A percentile compares a stretch with the other conserved stretches of the same genome.
These are phyloP conservation scores for Moringa oleifera DNA, from an alignment of 345 rosid species.

Conservation along the genomic window DNA sequence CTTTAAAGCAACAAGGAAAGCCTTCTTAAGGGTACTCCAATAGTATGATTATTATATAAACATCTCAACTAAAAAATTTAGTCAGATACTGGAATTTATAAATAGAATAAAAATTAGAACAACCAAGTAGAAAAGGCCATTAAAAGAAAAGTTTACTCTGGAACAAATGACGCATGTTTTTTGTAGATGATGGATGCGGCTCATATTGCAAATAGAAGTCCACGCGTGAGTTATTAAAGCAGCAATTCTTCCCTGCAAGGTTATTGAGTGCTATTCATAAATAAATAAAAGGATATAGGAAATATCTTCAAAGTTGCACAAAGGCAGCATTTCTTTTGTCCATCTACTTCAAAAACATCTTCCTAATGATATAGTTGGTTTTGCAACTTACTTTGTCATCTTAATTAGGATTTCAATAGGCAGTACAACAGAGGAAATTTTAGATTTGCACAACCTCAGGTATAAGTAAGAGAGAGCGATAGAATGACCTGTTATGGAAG, in stretches of 20 bases:
- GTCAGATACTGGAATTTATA: not conserved
- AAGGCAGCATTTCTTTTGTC: not conserved
- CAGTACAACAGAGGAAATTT: no score
- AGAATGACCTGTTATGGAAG: conserved; percentile 66
- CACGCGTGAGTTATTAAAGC: conserved; percentile 62
- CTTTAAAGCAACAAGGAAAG: not conserved
- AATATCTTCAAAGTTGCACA: not conserved
- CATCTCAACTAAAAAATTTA: no score
- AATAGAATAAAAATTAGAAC: not conserved
- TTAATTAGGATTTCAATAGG: not conserved
- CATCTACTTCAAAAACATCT: no score
- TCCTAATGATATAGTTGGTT: no score
- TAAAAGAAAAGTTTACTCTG: conserved; percentile 49
- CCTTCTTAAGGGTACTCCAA: no score
- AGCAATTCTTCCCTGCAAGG: conserved; percentile 73
- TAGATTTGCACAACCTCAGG: no score
- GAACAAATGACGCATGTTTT: conserved; percentile 86
- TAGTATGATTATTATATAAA: no score
- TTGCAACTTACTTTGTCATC: not conserved
- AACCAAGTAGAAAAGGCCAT: not conserved
- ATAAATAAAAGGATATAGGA: not conserved
- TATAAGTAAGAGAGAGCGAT: not conserved
- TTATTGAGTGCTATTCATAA: conserved; percentile 9
- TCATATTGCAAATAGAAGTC: conserved; percentile 68
- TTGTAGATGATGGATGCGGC: conserved; percentile 87